phyloP scores from a whole-genome alignment of 371 early-diverging fungal species.

The Entomophthora muscae region DNA sequence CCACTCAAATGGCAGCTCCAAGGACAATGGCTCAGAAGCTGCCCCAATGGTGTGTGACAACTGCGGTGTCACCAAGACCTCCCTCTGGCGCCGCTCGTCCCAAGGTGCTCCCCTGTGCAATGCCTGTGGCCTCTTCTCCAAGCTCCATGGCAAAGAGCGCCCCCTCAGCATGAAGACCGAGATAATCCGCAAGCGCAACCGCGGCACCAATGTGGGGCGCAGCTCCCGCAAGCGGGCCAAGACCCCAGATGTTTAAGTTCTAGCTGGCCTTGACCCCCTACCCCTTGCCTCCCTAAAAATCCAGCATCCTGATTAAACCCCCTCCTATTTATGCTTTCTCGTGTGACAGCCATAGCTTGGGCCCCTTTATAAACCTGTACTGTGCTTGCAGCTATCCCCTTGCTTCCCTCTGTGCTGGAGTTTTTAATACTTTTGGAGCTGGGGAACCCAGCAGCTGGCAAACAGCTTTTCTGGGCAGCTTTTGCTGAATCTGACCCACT shows the following conservation, averaged over 20 bases:
- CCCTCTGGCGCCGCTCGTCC: conserved; percentile 87
- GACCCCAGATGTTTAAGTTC: neutral
- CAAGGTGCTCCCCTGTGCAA: conserved; percentile 45
- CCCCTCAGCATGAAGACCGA: conserved; percentile 64
- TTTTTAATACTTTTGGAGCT: no score
- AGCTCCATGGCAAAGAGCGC: conserved; percentile 68
- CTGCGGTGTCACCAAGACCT: conserved; percentile 80
- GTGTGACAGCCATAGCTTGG: no score
- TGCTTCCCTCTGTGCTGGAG: no score
- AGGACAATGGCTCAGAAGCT: neutral
- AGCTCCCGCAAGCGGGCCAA: neutral
- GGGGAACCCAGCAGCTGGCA: no score
- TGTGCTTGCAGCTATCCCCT: no score
- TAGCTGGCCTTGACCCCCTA: no score
- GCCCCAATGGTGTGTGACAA: conserved; percentile 51
- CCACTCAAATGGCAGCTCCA: neutral
- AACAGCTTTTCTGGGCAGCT: no score
- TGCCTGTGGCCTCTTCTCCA: conserved; percentile 51
- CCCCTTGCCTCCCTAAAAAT: no score
- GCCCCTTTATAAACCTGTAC: no score
- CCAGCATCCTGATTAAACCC: no score
- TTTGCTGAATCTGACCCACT: no score
- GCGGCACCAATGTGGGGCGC: conserved; percentile 11
- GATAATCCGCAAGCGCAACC: conserved; percentile 63
- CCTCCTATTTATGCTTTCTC: no score